Evolutionary conservation across 331 rosid species (phyloP).

Genomic region (Acacia pycnantha): DNA sequence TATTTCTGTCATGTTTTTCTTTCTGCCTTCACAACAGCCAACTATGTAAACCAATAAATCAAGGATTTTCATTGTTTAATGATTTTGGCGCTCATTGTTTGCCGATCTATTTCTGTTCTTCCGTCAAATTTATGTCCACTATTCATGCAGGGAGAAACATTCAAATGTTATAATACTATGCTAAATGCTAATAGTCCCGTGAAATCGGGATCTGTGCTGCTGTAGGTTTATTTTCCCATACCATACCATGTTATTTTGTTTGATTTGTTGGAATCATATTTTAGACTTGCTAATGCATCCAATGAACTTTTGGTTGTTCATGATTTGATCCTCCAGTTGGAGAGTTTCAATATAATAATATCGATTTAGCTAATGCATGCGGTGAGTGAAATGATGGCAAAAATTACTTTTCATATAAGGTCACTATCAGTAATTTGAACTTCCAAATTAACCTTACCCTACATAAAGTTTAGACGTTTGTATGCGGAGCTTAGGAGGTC

Average conservation of each 20-base stretch:
- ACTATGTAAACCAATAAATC: constrained; percentile 47
- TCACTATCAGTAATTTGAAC: not conserved
- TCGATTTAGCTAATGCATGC: constrained; percentile 1
- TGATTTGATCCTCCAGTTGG: not conserved
- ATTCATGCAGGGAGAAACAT: constrained; percentile 6
- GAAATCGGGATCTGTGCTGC: not conserved
- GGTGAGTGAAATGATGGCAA: not conserved
- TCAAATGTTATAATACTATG: not conserved
- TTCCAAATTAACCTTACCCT: not conserved
- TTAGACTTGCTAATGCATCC: not conserved
- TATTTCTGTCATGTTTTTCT: constrained; percentile 30
- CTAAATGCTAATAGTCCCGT: not conserved
- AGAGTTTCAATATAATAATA: not conserved
- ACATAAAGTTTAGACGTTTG: not conserved
- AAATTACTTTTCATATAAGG: not conserved
- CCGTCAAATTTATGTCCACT: not conserved
- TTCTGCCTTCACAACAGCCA: constrained; percentile 25
- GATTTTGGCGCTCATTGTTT: constrained; percentile 27
- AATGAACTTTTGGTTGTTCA: not conserved
- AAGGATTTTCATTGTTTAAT: constrained; percentile 30
- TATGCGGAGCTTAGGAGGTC: not conserved
- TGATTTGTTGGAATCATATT: not conserved
- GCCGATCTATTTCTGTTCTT: constrained; percentile 6
- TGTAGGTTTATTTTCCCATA: not conserved
- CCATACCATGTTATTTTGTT: not conserved